Evolutionary conservation across 108 stramenopile genomes (phyloP).

Genomic region (Heterococcus sp.): DNA sequence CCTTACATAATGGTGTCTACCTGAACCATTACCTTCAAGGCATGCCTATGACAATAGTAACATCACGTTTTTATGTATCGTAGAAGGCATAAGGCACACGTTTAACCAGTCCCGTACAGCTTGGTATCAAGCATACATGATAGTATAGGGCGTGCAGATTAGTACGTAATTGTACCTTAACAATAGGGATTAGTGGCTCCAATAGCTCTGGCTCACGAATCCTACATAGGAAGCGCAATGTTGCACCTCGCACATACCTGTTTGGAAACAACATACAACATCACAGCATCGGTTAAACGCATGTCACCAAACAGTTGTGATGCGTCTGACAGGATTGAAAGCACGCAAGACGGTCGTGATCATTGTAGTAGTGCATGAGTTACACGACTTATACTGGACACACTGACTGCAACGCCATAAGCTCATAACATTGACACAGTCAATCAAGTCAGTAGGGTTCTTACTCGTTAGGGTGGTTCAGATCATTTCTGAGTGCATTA

Average conservation of each 20-base stretch:
- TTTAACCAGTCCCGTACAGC: no score
- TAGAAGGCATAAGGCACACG: no score
- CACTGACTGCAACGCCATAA: no score
- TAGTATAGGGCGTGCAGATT: not conserved
- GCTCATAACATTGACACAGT: no score
- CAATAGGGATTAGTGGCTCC: constrained; percentile 78
- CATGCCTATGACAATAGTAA: no score
- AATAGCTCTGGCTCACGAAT: constrained; percentile 94
- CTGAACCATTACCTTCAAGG: constrained; percentile 69
- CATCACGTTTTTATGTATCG: no score
- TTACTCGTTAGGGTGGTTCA: constrained; percentile 95
- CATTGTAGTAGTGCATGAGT: no score
- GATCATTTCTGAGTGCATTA: constrained; percentile 95
- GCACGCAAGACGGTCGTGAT: no score
- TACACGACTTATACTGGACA: no score
- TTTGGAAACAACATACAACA: not conserved
- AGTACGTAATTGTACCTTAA: constrained; percentile 31
- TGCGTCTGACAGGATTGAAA: no score
- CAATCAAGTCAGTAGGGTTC: no score
- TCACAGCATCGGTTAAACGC: not conserved
- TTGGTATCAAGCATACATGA: not conserved
- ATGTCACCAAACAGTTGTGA: not conserved
- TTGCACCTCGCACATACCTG: constrained; percentile 88
- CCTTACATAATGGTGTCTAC: constrained; percentile 90
- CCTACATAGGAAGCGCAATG: constrained; percentile 97